Evolutionary conservation across 257 asterid genomes (phyloP).

Genomic region (Capsicum pubescens): DNA sequence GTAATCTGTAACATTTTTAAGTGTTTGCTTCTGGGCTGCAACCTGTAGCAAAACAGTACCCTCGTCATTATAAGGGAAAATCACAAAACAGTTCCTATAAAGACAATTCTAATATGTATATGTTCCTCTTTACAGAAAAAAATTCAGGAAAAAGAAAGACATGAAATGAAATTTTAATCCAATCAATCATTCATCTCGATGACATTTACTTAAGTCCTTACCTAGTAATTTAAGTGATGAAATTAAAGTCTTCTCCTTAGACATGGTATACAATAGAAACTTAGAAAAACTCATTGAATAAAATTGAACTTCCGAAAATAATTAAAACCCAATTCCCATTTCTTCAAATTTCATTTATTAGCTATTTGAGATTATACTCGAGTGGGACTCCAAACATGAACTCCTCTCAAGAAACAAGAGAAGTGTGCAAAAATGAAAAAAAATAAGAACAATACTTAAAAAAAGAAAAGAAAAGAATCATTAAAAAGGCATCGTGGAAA

Average conservation of each 20-base stretch:
- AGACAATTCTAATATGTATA: not conserved
- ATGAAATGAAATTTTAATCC: not conserved
- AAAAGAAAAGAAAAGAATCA: not conserved
- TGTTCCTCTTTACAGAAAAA: slow-evolving; percentile 7
- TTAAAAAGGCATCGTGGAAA: not conserved
- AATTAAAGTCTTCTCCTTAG: not conserved
- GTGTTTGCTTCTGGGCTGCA: slow-evolving; percentile 85
- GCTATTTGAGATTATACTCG: not conserved
- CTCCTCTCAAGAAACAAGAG: not conserved
- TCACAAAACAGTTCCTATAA: not conserved
- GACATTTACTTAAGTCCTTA: not conserved
- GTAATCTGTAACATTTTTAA: slow-evolving; percentile 84
- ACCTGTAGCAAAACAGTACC: slow-evolving; percentile 55
- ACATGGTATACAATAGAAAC: not conserved
- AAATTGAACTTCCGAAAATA: not conserved
- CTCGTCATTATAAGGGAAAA: not conserved
- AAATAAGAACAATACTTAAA: not conserved
- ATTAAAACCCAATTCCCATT: not conserved
- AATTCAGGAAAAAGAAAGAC: not conserved
- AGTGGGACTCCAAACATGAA: not conserved
- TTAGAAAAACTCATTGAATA: not conserved
- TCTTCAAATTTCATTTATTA: not conserved
- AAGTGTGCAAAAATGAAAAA: not conserved
- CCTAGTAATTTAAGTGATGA: not conserved
- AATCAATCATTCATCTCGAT: not conserved